These are phyloP conservation scores for Oligophagozyma castellii DNA, from an alignment of 1,139 yeast genomes.

Conservation along the genomic window DNA sequence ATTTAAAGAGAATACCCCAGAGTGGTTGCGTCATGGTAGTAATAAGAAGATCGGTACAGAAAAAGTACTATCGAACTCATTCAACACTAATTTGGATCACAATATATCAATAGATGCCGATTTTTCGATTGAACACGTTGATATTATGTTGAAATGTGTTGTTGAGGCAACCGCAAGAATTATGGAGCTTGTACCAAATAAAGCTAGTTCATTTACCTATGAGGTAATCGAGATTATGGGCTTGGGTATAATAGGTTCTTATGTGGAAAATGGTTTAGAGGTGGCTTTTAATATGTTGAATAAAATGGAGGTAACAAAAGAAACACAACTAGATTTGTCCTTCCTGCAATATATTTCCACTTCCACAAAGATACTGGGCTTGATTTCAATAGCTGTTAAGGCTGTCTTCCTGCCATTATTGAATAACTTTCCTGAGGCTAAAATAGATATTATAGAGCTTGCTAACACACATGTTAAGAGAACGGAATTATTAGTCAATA, in stretches of 20 bases:
- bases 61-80: too few relatives aligned
- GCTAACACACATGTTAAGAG: conserved; percentile 55
- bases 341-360: conserved; percentile 40
- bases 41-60: conserved; percentile 8
- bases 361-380: conserved; percentile 50
- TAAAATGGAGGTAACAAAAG: conserved; percentile 25
- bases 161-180: conserved; percentile 74
- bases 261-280: conserved; percentile 65
- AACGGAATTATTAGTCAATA: conserved; percentile 57
- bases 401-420: conserved; percentile 64
- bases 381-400: conserved; percentile 59
- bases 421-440: conserved; percentile 45
- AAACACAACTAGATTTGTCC: conserved; percentile 28
- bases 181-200: conserved; percentile 56
- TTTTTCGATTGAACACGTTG: conserved; percentile 38
- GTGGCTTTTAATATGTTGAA: conserved; percentile 39
- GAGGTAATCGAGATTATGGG: conserved; percentile 56
- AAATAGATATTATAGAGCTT: conserved; percentile 46
- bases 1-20: conserved; percentile 9
- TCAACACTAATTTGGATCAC: not conserved
- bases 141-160: conserved; percentile 51
- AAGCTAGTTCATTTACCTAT: conserved; percentile 48
- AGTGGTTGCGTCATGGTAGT: conserved; percentile 1
- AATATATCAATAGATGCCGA: conserved; percentile 6
- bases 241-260: conserved; percentile 58